phyloP scores from a whole-genome alignment of 2,329 filamentous ascomycete species.

The Paramyrothecium sp. region DNA sequence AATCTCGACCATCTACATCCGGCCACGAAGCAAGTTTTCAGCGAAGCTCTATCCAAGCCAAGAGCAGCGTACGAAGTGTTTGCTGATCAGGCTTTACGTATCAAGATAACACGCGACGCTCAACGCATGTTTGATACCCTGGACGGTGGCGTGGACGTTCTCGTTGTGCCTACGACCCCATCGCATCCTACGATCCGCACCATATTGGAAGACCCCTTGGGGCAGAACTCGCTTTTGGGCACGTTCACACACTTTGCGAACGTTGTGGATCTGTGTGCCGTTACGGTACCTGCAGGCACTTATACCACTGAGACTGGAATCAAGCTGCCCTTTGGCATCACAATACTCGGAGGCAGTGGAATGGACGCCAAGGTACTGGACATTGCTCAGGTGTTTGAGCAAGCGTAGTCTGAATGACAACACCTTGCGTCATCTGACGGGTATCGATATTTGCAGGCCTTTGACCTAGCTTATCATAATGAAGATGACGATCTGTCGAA shows the following conservation, averaged over 20 bases:
- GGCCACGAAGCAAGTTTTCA: background rate
- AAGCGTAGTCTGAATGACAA: background rate
- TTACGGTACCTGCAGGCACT: background rate
- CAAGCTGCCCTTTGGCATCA: background rate
- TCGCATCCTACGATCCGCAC: background rate
- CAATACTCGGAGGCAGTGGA: conserved; percentile 27
- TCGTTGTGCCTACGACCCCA: background rate
- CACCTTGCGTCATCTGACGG: no score
- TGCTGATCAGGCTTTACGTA: background rate
- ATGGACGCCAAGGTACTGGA: conserved; percentile 36
- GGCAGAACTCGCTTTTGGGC: background rate
- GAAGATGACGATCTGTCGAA: no score
- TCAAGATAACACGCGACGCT: background rate
- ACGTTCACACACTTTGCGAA: conserved; percentile 1
- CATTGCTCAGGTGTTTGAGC: conserved; percentile 22
- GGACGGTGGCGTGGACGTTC: background rate
- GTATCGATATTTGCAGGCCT: no score
- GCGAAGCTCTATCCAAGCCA: background rate
- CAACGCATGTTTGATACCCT: background rate
- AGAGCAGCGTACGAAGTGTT: background rate
- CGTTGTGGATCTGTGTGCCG: background rate
- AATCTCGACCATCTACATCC: background rate
- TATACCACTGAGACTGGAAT: background rate
- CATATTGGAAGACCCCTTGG: background rate
- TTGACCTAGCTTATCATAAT: no score